phyloP scores from a whole-genome alignment of 2,329 filamentous ascomycete genomes.

The Pseudocercospora pini-densiflorae region DNA sequence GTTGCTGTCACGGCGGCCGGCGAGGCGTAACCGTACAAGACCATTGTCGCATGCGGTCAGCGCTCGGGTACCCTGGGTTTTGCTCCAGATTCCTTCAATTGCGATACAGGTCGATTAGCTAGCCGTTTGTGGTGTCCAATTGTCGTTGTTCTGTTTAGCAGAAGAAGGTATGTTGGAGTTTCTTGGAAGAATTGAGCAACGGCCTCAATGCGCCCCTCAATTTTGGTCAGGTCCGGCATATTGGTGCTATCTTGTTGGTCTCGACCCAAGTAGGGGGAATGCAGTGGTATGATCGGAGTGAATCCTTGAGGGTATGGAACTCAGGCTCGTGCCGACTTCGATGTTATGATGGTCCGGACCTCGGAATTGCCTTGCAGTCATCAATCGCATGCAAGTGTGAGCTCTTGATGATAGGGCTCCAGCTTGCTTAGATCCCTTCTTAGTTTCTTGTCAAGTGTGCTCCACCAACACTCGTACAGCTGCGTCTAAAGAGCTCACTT shows the following conservation, averaged over 20 bases:
- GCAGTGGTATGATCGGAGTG: not conserved
- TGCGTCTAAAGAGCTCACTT: too few species aligned
- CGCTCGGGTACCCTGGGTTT: too few species aligned
- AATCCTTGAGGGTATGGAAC: slow-evolving; percentile 1
- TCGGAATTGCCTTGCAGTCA: not conserved
- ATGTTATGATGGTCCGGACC: not conserved
- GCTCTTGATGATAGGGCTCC: too few species aligned
- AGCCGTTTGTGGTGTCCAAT: too few species aligned
- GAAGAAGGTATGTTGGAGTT: not conserved
- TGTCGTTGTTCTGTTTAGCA: not conserved
- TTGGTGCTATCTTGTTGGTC: not conserved
- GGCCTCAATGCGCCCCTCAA: slow-evolving; percentile 1
- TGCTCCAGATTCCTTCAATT: too few species aligned
- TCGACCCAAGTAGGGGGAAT: not conserved
- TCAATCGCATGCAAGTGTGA: not conserved
- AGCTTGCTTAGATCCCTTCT: too few species aligned
- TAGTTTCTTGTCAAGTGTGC: too few species aligned
- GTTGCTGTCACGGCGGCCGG: slow-evolving; percentile 4
- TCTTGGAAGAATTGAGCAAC: not conserved
- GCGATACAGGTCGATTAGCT: too few species aligned
- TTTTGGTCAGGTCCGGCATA: not conserved
- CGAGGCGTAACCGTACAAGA: slow-evolving; percentile 16
- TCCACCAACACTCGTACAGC: too few species aligned
- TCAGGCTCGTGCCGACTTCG: not conserved
- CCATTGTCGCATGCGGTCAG: not conserved